These are phyloP conservation scores for Tympanopsis confertula DNA, from an alignment of 2,329 filamentous ascomycete genomes.

Conservation along the genomic window DNA sequence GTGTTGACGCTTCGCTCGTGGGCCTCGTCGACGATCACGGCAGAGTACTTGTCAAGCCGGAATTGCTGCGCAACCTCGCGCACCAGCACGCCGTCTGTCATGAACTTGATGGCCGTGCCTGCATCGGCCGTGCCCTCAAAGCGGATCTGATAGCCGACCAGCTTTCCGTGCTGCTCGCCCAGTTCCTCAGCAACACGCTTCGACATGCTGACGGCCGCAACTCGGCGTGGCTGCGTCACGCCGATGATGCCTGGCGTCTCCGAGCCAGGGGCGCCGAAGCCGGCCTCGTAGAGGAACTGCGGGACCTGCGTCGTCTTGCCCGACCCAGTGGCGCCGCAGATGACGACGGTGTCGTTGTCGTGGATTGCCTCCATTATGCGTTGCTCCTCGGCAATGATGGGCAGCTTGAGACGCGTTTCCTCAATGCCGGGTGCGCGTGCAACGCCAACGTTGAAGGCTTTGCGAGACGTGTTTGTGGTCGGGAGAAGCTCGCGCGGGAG, in stretches of 20 bases:
- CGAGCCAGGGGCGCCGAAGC: slow-evolving; percentile 69
- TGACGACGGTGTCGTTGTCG: slow-evolving; percentile 77
- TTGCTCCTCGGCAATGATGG: slow-evolving; percentile 89
- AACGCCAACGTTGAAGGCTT: slow-evolving; percentile 66
- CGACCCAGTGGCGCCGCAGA: slow-evolving; percentile 90
- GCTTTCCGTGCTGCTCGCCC: slow-evolving; percentile 56
- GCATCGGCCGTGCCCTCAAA: slow-evolving; percentile 76
- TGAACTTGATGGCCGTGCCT: slow-evolving; percentile 90
- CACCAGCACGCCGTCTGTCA: slow-evolving; percentile 94
- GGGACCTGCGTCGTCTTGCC: slow-evolving; percentile 97
- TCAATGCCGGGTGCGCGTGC: slow-evolving; percentile 64
- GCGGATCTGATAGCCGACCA: slow-evolving; percentile 85
- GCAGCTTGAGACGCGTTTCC: slow-evolving; percentile 64
- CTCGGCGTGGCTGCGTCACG: slow-evolving; percentile 84
- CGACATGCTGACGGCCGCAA: slow-evolving; percentile 93
- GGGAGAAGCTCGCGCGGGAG: slow-evolving; percentile 55
- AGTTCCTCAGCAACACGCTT: slow-evolving; percentile 81
- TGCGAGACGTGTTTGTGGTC: slow-evolving; percentile 50
- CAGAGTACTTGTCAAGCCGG: slow-evolving; percentile 77
- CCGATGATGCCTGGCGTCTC: slow-evolving; percentile 86
- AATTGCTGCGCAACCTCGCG: slow-evolving; percentile 87
- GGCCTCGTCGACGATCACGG: slow-evolving; percentile 89
- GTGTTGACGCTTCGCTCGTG: slow-evolving; percentile 97
- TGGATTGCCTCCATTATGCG: slow-evolving; percentile 96
- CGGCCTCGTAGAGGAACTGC: slow-evolving; percentile 89